These are phyloP conservation scores for Cutaneotrichosporon curvatum DNA, from an alignment of 1,284 basidiomycete species.

Conservation along the genomic window DNA sequence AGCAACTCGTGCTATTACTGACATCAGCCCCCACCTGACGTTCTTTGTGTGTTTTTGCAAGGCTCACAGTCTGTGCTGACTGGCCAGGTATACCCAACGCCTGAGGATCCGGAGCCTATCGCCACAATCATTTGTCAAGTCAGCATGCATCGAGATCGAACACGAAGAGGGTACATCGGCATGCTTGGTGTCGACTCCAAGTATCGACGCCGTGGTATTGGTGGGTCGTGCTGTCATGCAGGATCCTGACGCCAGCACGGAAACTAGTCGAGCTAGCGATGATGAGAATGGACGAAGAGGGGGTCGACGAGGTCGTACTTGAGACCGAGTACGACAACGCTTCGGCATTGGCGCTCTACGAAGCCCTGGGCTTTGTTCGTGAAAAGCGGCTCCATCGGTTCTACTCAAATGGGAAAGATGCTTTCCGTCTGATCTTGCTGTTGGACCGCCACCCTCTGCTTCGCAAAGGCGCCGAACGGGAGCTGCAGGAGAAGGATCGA, in stretches of 20 bases:
- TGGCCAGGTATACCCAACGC: conserved; percentile 22
- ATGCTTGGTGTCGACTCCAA: conserved; percentile 84
- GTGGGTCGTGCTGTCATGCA: neutral
- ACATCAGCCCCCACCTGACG: conserved; percentile 77
- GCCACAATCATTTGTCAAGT: conserved; percentile 96
- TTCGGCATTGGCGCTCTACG: conserved; percentile 79
- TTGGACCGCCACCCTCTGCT: neutral
- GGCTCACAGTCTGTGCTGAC: neutral
- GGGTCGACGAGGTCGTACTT: conserved; percentile 86
- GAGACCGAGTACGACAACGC: conserved; percentile 96
- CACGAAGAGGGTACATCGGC: conserved; percentile 90
- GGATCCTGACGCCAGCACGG: conserved; percentile 47
- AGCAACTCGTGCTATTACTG: conserved; percentile 52
- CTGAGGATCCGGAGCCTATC: conserved; percentile 52
- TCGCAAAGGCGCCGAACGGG: neutral
- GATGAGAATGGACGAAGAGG: conserved; percentile 66
- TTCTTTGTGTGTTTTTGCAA: conserved; percentile 58
- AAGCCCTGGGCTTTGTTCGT: conserved; percentile 84
- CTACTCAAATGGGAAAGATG: conserved; percentile 68
- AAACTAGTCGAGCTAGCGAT: conserved; percentile 70
- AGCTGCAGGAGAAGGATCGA: neutral
- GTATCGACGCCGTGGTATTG: conserved; percentile 82
- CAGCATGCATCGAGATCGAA: conserved; percentile 66
- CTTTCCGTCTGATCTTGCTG: conserved; percentile 21
- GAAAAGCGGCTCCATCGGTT: conserved; percentile 93